phyloP scores from a whole-genome alignment of 805 yeast genomes.

The Suhomyces sp. region DNA sequence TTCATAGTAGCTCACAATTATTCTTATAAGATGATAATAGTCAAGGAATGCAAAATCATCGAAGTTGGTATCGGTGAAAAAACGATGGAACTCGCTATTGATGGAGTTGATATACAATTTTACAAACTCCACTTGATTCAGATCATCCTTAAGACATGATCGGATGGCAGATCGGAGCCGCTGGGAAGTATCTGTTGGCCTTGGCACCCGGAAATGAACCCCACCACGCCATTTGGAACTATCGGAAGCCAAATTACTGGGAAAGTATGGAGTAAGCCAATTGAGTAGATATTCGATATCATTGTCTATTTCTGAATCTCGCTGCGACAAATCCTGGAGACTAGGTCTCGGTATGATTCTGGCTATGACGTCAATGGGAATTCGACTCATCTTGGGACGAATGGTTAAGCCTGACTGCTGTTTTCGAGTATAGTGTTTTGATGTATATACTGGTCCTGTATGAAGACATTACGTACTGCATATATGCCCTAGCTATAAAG shows the following conservation, averaged over 20 bases:
- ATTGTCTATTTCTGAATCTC: constrained; percentile 29
- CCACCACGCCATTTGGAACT: constrained; percentile 1
- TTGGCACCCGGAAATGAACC: constrained; percentile 1
- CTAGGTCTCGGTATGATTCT: constrained; percentile 11
- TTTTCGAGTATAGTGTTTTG: no score
- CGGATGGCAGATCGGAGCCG: constrained; percentile 38
- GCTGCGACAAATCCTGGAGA: constrained; percentile 9
- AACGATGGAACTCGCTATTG: constrained; percentile 16
- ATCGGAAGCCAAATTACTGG: constrained; percentile 8
- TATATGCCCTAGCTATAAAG: no score
- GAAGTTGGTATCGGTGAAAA: constrained; percentile 9
- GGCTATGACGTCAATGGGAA: background rate
- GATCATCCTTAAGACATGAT: constrained; percentile 35
- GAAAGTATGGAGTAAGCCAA: constrained; percentile 34
- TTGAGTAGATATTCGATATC: constrained; percentile 33
- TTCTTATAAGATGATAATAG: constrained; percentile 16
- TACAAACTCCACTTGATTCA: constrained; percentile 33
- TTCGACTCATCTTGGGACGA: background rate
- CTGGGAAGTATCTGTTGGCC: constrained; percentile 27
- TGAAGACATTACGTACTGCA: no score
- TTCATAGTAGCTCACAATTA: constrained; percentile 23
- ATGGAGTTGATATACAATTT: constrained; percentile 35
- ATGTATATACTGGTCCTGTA: no score
- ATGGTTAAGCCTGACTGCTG: no score
- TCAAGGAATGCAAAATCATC: constrained; percentile 11